Conservation (phyloP, 345 rosid genomes). For the Viola odorata region DNA sequence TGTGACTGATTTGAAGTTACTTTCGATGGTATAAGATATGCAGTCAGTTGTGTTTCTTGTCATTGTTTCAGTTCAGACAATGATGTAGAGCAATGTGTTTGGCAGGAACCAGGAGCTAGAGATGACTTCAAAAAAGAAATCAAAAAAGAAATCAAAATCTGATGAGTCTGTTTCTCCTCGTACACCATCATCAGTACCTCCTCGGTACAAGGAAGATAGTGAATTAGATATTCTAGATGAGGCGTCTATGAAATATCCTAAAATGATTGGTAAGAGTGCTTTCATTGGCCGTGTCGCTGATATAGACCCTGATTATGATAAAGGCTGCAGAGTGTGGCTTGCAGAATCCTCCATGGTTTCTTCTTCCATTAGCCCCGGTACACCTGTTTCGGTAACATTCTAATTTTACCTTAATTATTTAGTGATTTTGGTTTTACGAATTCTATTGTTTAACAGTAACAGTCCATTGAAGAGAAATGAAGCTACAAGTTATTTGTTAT, state of each 20-base stretch:
- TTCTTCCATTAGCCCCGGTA: conserved; percentile 57
- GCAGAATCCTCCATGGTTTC: conserved; percentile 74
- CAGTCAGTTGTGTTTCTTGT: too few relatives aligned
- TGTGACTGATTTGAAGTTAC: too few relatives aligned
- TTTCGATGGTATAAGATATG: too few relatives aligned
- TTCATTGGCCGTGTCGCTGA: conserved; percentile 43
- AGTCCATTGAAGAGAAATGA: too few relatives aligned
- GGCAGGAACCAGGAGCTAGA: not conserved
- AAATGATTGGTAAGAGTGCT: conserved; percentile 50
- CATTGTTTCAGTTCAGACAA: too few relatives aligned
- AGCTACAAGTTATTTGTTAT: not conserved
- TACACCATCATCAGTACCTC: conserved; percentile 32
- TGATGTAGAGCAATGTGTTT: too few relatives aligned
- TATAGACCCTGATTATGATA: conserved; percentile 34
- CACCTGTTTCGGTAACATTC: conserved; percentile 60
- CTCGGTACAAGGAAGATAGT: conserved; percentile 24
- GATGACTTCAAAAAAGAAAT: conserved; percentile 69
- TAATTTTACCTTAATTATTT: too few relatives aligned
- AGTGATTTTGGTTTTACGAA: too few relatives aligned
- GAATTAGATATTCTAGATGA: conserved; percentile 37
- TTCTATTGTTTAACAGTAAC: too few relatives aligned
- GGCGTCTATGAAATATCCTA: conserved; percentile 51
- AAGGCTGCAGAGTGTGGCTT: conserved; percentile 71
- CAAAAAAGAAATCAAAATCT: conserved; percentile 39
- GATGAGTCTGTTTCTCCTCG: conserved; percentile 48